Evolutionary conservation across 257 asterid genomes (phyloP).

Genomic region (Echites panduratus): DNA sequence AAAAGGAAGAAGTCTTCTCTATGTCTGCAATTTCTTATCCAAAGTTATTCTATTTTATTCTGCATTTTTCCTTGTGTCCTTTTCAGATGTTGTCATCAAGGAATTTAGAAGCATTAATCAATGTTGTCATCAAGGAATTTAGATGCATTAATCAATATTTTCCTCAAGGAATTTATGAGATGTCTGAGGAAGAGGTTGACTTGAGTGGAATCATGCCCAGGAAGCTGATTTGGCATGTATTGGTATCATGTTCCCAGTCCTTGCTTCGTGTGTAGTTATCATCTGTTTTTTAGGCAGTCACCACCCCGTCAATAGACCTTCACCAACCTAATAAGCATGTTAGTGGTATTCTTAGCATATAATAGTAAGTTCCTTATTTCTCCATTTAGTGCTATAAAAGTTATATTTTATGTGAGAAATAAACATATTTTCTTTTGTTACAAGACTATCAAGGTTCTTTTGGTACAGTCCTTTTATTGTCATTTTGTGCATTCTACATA

Average conservation of each 20-base stretch:
- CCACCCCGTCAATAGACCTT: constrained; percentile 18
- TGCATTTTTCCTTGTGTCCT: too few relatives aligned
- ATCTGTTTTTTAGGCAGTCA: constrained; percentile 18
- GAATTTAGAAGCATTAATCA: too few relatives aligned
- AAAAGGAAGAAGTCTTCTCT: too few relatives aligned
- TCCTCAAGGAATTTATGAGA: too few relatives aligned
- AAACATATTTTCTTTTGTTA: not conserved
- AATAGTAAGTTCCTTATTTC: too few relatives aligned
- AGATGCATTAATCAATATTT: too few relatives aligned
- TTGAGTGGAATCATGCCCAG: constrained; percentile 23
- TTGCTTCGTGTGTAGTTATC: constrained; percentile 22
- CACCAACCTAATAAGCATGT: constrained; percentile 42
- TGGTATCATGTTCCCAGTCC: constrained; percentile 32
- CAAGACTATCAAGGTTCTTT: not conserved
- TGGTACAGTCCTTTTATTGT: not conserved
- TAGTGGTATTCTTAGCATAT: not conserved
- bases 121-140: too few relatives aligned
- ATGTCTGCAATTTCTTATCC: too few relatives aligned
- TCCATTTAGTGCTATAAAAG: not conserved
- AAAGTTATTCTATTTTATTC: too few relatives aligned
- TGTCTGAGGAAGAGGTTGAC: constrained; percentile 41
- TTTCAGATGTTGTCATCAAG: too few relatives aligned
- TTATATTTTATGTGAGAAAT: too few relatives aligned
- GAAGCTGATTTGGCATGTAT: constrained; percentile 30
- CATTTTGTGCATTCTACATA: not conserved